A percentile compares a stretch with the other conserved stretches of the same genome.
phyloP scores from a whole-genome alignment of 495 filamentous ascomycete species.

The Tuber microsphaerosporum region DNA sequence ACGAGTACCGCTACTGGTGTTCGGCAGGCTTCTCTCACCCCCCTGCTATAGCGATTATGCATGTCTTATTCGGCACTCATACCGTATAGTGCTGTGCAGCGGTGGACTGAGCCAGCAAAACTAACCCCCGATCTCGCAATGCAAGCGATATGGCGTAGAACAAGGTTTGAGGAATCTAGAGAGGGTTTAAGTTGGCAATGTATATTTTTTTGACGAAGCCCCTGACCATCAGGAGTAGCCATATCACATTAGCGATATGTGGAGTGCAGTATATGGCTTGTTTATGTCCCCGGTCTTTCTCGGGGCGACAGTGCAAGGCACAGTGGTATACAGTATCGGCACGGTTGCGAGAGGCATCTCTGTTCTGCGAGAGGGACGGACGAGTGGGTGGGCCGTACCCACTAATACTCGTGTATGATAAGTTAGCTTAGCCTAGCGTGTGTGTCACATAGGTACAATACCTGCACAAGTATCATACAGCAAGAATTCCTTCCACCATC shows the following conservation, averaged over 20 bases:
- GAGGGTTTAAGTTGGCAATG: background rate
- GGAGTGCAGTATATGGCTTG: background rate
- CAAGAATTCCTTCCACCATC: background rate
- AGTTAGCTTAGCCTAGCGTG: background rate
- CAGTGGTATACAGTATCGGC: background rate
- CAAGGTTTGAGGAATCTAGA: background rate
- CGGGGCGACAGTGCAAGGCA: background rate
- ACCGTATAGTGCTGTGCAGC: background rate
- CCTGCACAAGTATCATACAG: background rate
- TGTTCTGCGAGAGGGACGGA: background rate
- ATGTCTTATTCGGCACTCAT: background rate
- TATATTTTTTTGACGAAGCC: background rate
- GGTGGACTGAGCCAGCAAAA: background rate
- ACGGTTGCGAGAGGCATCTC: background rate
- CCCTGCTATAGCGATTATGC: background rate
- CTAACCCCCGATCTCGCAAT: background rate
- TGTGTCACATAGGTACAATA: background rate
- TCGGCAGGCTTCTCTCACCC: background rate
- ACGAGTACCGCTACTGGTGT: background rate
- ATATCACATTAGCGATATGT: background rate
- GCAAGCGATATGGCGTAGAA: background rate
- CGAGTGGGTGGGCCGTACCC: background rate
- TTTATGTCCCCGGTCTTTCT: background rate
- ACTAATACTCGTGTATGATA: background rate
- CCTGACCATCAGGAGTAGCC: background rate